Evolutionary conservation across 1,139 yeast genomes (phyloP).

Genomic region (Suhomyces yuchorum): DNA sequence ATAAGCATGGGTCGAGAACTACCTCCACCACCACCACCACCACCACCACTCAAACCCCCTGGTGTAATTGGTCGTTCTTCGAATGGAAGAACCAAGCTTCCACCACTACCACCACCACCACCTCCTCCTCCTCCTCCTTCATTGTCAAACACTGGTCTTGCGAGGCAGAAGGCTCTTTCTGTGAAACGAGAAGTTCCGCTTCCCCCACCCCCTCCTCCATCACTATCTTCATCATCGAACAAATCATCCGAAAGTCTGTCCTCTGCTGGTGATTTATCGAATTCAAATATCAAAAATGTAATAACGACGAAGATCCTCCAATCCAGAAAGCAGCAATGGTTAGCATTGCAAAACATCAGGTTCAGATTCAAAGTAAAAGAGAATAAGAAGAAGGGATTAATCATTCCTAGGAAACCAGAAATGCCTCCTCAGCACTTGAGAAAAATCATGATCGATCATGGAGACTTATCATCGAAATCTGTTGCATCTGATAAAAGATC

Average conservation of each 20-base stretch:
- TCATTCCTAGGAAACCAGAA: constrained; percentile 67
- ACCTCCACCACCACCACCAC: constrained; percentile 38
- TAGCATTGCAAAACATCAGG: constrained; percentile 63
- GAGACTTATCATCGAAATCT: constrained; percentile 78
- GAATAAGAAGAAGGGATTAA: constrained; percentile 37
- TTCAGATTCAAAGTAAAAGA: constrained; percentile 37
- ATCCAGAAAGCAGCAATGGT: constrained; percentile 62
- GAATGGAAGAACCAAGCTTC: neutral
- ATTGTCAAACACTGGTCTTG: neutral
- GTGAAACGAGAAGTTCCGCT: constrained; percentile 1
- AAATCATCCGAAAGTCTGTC: constrained; percentile 10
- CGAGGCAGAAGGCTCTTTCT: neutral
- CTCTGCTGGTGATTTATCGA: neutral
- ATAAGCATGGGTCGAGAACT: constrained; percentile 27
- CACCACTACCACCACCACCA: constrained; percentile 15
- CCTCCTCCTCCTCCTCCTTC: constrained; percentile 24
- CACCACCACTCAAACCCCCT: constrained; percentile 14
- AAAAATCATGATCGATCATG: constrained; percentile 80
- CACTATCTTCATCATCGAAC: constrained; percentile 12
- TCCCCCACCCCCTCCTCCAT: constrained; percentile 14
- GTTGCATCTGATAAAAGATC: constrained; percentile 89
- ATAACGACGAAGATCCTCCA: constrained; percentile 28
- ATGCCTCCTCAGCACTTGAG: constrained; percentile 96
- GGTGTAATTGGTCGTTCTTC: constrained; percentile 4
- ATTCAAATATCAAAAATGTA: neutral